Percentiles rank a stretch among this genome's conserved stretches.
Evolutionary conservation across 2,329 filamentous ascomycete species (phyloP).

Genomic region (Scorias spongiosa): DNA sequence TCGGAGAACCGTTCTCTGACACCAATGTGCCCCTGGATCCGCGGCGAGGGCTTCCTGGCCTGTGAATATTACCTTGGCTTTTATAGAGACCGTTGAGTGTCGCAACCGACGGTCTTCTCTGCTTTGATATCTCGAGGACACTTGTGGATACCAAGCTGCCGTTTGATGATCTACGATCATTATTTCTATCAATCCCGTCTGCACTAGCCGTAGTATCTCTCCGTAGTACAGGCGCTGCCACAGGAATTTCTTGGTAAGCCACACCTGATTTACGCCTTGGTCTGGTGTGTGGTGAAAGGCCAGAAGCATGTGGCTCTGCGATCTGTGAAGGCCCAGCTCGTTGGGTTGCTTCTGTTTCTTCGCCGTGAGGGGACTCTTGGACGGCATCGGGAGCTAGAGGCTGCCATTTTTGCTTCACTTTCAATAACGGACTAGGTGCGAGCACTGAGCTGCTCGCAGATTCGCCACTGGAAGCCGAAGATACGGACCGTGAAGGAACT

Average conservation of each 20-base stretch:
- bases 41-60: conserved; percentile 6
- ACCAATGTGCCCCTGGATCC: conserved; percentile 9
- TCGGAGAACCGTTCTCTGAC: conserved; percentile 26
- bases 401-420: conserved; percentile 6
- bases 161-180: no score
- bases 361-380: no score
- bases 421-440: conserved; percentile 22
- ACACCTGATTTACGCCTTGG: not conserved
- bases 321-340: conserved; percentile 16
- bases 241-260: not conserved
- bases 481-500: not conserved
- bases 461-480: conserved; percentile 24
- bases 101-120: not conserved
- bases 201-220: no score
- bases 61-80: conserved; percentile 12
- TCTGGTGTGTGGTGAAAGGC: not conserved
- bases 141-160: no score
- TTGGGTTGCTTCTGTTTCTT: conserved; percentile 12
- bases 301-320: not conserved
- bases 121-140: not conserved
- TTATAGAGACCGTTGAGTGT: not conserved
- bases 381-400: conserved; percentile 12
- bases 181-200: no score
- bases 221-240: no score
- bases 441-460: conserved; percentile 28